Base-by-base conservation (phyloP, 2,329 filamentous ascomycete species). In the Xylaria digitata region DNA sequence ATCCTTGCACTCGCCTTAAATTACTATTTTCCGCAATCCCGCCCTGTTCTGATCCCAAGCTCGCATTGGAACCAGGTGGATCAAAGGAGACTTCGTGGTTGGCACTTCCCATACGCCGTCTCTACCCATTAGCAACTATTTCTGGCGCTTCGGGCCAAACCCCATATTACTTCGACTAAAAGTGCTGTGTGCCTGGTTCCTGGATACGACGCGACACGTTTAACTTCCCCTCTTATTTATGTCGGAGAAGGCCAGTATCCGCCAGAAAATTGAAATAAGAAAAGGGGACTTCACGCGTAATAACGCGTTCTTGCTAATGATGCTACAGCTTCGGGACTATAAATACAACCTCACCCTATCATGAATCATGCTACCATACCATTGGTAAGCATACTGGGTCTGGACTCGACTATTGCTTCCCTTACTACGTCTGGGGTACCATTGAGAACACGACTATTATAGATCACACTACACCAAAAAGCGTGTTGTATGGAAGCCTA, bases 301-400 rank as follows among this genome's bases (percentile, higher is more conserved):
- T 6, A 34, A 19, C 57, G 63, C 57, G 63, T 65, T 52, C 43
- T 65, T 43, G 26, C 43, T 15, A 43, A 61, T 32, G 45, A 54
- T 49, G 46, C 52, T 40, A 49, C 37, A 48, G 45, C 37, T 42
- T 46, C 40, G 23, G 45, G 53, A 11, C 4, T 13, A 42, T 58
- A 32, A 49, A 57, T 53, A 48, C 52, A 57, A 19, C 63, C 13
- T 40, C 19, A 13, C n/a, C 48, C 48, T 32, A 53, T 42, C 43
- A 61, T 61, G 50, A 65, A 56, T 61, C 57, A 54, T 61, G 37
- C 46, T 42, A 55, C 45, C 50, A 37, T 30, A 9, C 63, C 58
- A 43, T 56, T 56, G 56, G 56, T 61, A 55, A 56, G 23, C 43
- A 37, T 45, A 4, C 19, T 30, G 15, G 50, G 34, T 56, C 45